Percentiles rank a stretch among this genome's conserved stretches.
phyloP scores from a whole-genome alignment of 805 yeast species.

The Myxozyma monticola region DNA sequence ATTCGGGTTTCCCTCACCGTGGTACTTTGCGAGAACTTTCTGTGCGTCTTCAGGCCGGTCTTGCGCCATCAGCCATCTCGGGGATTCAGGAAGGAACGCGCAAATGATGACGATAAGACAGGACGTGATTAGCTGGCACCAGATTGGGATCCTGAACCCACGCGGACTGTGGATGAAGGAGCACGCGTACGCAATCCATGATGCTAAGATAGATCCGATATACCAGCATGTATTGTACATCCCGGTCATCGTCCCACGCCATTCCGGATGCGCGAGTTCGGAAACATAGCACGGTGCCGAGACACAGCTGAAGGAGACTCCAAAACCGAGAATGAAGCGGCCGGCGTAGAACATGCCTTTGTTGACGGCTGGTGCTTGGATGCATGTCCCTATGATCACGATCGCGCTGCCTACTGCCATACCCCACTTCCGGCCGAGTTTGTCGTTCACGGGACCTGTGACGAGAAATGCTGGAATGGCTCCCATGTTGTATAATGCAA shows the following conservation, averaged over 20 bases:
- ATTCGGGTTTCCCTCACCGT: conserved; percentile 45
- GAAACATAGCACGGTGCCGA: conserved; percentile 16
- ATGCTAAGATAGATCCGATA: conserved; percentile 48
- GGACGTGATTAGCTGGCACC: conserved; percentile 55
- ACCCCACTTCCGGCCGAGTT: conserved; percentile 19
- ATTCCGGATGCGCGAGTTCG: conserved; percentile 24
- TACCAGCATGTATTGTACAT: conserved; percentile 54
- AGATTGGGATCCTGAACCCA: conserved; percentile 67
- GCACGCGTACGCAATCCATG: conserved; percentile 33
- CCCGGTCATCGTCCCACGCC: conserved; percentile 42
- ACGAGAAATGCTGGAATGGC: conserved; percentile 10
- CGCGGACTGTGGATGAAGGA: conserved; percentile 45
- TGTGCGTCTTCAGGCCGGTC: conserved; percentile 57
- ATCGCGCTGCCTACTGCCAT: conserved; percentile 15
- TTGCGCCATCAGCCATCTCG: conserved; percentile 49
- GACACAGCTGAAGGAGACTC: conserved; percentile 6
- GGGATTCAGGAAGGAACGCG: conserved; percentile 45
- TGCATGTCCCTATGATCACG: conserved; percentile 16
- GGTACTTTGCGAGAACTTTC: conserved; percentile 50
- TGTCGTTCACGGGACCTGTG: conserved; percentile 21
- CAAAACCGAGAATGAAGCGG: conserved; percentile 27
- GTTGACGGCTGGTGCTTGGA: conserved; percentile 20
- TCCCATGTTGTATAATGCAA: conserved; percentile 21
- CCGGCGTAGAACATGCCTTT: conserved; percentile 22
- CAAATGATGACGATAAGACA: conserved; percentile 47